A percentile compares a stretch with the other conserved stretches of the same genome.
These are phyloP conservation scores for Cladosporium sp. DNA, from an alignment of 2,329 filamentous ascomycete species.

Conservation along the genomic window DNA sequence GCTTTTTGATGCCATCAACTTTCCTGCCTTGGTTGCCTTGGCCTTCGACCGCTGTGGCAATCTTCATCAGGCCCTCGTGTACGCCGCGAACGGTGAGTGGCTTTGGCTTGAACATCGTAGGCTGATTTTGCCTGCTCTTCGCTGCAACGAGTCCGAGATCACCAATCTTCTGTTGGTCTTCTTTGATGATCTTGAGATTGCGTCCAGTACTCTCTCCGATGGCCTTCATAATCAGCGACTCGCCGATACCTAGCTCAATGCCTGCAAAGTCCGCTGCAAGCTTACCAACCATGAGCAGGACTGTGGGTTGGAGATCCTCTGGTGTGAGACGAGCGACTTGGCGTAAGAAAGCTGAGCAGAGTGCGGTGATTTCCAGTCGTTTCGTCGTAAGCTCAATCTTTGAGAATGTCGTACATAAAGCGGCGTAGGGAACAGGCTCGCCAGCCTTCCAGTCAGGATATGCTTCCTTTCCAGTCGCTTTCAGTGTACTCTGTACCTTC, in stretches of 20 bases:
- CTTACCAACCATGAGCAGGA: conserved; percentile 97
- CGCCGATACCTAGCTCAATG: conserved; percentile 96
- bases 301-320: conserved; percentile 80
- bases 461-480: conserved; percentile 70
- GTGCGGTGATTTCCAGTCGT: conserved; percentile 80
- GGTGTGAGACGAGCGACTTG: conserved; percentile 94
- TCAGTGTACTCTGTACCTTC: conserved; percentile 76
- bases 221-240: conserved; percentile 98
- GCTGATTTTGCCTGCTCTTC: conserved; percentile 92
- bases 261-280: conserved; percentile 94
- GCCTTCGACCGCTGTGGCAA: conserved; percentile 77
- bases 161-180: conserved; percentile 93
- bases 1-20: conserved; percentile 92
- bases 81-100: conserved; percentile 83
- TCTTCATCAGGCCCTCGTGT: conserved; percentile 81
- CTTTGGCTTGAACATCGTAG: conserved; percentile 98
- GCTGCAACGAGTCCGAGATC: conserved; percentile 93
- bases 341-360: conserved; percentile 86
- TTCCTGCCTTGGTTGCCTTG: conserved; percentile 88
- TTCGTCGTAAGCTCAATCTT: conserved; percentile 94
- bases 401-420: conserved; percentile 91
- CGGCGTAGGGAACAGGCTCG: conserved; percentile 88
- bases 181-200: conserved; percentile 85
- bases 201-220: conserved; percentile 93
- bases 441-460: conserved; percentile 94